A percentile compares a stretch with the other conserved stretches of the same genome.
Conservation (phyloP, 2,329 filamentous ascomycete genomes). For the Phyllosticta citriasiana region DNA sequence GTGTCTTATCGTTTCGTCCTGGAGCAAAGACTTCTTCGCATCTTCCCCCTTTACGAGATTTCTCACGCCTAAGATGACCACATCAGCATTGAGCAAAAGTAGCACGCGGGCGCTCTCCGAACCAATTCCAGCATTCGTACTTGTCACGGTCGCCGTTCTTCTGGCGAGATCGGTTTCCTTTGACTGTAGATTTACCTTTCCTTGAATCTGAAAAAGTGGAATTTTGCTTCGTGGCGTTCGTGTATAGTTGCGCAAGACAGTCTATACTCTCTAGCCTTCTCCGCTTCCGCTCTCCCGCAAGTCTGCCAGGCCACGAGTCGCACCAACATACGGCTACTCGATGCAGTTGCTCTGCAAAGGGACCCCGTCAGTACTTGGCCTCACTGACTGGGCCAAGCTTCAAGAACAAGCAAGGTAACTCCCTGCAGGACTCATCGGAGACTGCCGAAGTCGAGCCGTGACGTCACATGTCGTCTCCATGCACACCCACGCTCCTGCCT, state of each 20-base stretch:
- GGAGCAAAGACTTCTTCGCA: background rate
- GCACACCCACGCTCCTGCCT: no score
- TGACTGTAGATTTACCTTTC: background rate
- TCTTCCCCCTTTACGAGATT: background rate
- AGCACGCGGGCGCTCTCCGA: constrained; percentile 2
- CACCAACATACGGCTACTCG: background rate
- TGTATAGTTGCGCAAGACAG: background rate
- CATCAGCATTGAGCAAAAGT: background rate
- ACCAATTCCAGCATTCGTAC: constrained; percentile 15
- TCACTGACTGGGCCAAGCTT: background rate
- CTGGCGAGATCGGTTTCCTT: background rate
- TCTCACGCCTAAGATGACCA: background rate
- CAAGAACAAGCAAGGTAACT: background rate
- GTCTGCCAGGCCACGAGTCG: background rate
- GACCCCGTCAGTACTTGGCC: background rate
- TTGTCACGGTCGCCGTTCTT: constrained; percentile 13
- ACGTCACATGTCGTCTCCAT: background rate
- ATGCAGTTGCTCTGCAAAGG: background rate
- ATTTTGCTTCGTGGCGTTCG: background rate
- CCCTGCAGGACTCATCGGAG: background rate
- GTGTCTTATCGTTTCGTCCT: background rate
- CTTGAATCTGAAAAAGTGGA: background rate
- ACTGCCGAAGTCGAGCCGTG: background rate
- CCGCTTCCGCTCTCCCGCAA: background rate
- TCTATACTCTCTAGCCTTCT: no score